Evolutionary conservation across 208 protist species (phyloP).

Genomic region (Leptomonas pyrrhocoris): DNA sequence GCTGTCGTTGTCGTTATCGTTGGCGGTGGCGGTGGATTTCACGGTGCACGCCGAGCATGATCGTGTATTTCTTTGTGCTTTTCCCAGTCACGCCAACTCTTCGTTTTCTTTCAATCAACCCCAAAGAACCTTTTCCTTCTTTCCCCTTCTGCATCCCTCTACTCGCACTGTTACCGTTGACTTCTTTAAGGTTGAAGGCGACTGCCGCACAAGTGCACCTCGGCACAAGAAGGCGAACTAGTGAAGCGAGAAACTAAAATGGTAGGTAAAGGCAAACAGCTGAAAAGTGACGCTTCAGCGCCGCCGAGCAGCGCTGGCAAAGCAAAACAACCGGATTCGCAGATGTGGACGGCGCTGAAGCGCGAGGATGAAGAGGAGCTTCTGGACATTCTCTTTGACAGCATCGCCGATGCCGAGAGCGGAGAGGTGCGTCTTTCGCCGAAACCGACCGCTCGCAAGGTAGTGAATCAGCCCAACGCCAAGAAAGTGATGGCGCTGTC

Average conservation of each 20-base stretch:
- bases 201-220: no score
- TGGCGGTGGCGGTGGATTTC: no score
- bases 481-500: slow-evolving; percentile 54
- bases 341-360: slow-evolving; percentile 52
- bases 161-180: no score
- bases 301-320: slow-evolving; percentile 18
- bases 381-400: slow-evolving; percentile 38
- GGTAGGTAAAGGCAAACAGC: slow-evolving; percentile 3
- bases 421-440: slow-evolving; percentile 13
- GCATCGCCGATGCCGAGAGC: slow-evolving; percentile 35
- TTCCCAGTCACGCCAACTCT: no score
- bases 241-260: background rate
- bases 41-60: no score
- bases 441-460: slow-evolving; percentile 19
- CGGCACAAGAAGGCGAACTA: background rate
- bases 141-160: no score
- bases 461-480: slow-evolving; percentile 19
- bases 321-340: slow-evolving; percentile 21
- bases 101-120: no score
- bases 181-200: no score
- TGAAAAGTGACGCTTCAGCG: background rate
- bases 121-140: no score
- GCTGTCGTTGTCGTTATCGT: no score
- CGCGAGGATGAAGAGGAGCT: slow-evolving; percentile 45
- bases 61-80: no score